Base-by-base conservation (phyloP, 495 filamentous ascomycete genomes). In the Ramalina intermedia region DNA sequence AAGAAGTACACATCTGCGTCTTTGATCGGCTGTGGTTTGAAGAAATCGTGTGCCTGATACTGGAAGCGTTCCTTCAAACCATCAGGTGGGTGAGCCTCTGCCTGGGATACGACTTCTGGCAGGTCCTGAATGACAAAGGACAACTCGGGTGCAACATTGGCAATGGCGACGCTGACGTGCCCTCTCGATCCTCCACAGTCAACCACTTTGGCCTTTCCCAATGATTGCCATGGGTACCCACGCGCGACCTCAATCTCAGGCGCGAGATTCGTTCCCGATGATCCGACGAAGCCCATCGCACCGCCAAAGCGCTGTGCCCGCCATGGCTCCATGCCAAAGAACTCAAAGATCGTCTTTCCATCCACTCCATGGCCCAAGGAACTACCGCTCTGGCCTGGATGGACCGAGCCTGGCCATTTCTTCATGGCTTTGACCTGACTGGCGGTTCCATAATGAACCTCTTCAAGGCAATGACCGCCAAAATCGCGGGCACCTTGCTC, bases 1-100 rank as follows among this genome's bases (percentile, higher is more conserved):
- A 76, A 53, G 40, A 78, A 62, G 50, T 79, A 79, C 4, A 71
- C 64, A 41, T 76, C 71, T 1, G 75, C 75, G 11, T 59, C 57
- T n/a, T 56, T 52, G n/a, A 70, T 55, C 1, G 67, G 61, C 55
- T 78, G 72, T 4, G 56, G 51, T 26, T 64, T 47, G 58, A 76
- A 71, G 50, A 78, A 70, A 46, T 74, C 43, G 43, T 46, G 20
- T 46, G 18, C 16, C 43, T 21, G 16, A 17, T 21, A 24, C 18
- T 20, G 18, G 27, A 46, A 18, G 16, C 27, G 20, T 18, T 21
- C 23, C n/a, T 37, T 1, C 11, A 36, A 33, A 14, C 37, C 45
- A 4, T 14, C 13, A 7, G 45, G 26, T 12, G 37, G 17, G 24
- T 47, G 45, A 37, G 45, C n/a, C 16, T 27, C 24, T 4, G 26